Conservation (phyloP, 2,329 filamentous ascomycete genomes). For the Ceratocystis huliohia region DNA sequence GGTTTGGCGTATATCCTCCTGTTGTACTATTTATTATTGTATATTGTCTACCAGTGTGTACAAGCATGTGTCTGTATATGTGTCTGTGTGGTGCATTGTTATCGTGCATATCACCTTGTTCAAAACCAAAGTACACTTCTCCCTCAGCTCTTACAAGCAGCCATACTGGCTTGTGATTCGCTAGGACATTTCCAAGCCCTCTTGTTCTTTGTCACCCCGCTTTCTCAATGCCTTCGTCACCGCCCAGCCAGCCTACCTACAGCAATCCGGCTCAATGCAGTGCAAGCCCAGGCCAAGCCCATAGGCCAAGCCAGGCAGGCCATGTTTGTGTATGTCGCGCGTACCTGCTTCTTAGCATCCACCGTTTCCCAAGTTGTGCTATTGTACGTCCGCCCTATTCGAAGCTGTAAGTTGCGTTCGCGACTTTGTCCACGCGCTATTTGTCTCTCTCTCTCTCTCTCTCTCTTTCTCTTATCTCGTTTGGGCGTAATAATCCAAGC, state of each 20-base stretch:
- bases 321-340: neutral
- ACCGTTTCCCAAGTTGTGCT: neutral
- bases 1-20: neutral
- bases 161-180: neutral
- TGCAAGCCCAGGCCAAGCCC: too few species aligned
- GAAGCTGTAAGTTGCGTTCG: neutral
- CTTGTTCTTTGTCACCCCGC: neutral
- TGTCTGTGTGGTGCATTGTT: conserved; percentile 1
- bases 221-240: neutral
- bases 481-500: too few species aligned
- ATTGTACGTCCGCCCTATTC: neutral
- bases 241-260: neutral
- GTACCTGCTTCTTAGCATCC: conserved; percentile 6
- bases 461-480: neutral
- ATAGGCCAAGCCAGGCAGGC: too few species aligned
- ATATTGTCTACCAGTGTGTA: neutral
- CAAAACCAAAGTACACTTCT: neutral
- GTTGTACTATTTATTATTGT: neutral
- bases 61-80: neutral
- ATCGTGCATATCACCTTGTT: neutral
- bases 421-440: too few species aligned
- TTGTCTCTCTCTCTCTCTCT: neutral
- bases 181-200: neutral
- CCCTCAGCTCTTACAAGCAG: neutral
- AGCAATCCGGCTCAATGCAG: too few species aligned